Evolutionary conservation across 805 yeast genomes (phyloP).

Genomic region (Ogataea glucozyma): DNA sequence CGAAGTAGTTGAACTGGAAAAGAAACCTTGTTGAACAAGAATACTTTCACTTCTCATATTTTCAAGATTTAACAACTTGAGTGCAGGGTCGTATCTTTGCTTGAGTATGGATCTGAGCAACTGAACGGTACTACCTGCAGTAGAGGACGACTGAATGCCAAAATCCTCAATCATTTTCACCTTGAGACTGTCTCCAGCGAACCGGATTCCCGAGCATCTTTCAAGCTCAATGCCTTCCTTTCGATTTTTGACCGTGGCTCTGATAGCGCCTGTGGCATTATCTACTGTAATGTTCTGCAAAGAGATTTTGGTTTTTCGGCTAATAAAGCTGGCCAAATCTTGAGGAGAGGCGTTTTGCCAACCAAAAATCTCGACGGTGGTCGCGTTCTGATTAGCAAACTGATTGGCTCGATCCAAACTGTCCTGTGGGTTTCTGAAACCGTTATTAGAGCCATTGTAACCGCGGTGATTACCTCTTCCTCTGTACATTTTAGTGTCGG

Average conservation of each 20-base stretch:
- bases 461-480: slow-evolving; percentile 35
- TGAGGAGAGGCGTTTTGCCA: slow-evolving; percentile 80
- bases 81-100: slow-evolving; percentile 64
- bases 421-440: slow-evolving; percentile 19
- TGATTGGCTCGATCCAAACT: slow-evolving; percentile 26
- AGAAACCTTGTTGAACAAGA: slow-evolving; percentile 61
- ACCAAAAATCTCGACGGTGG: slow-evolving; percentile 64
- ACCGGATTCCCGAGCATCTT: slow-evolving; percentile 73
- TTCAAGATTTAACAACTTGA: slow-evolving; percentile 69
- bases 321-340: slow-evolving; percentile 68
- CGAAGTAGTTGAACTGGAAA: slow-evolving; percentile 43
- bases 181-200: slow-evolving; percentile 71
- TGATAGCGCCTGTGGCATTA: slow-evolving; percentile 48
- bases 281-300: slow-evolving; percentile 56
- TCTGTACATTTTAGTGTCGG: too few relatives aligned
- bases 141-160: slow-evolving; percentile 26
- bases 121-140: slow-evolving; percentile 51
- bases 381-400: slow-evolving; percentile 31
- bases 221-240: slow-evolving; percentile 59
- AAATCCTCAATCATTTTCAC: slow-evolving; percentile 41
- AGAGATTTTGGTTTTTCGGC: slow-evolving; percentile 61
- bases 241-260: slow-evolving; percentile 56
- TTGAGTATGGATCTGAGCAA: slow-evolving; percentile 59
- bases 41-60: slow-evolving; percentile 62
- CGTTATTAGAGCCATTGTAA: slow-evolving; percentile 15